Base-by-base conservation (phyloP, 1,284 basidiomycete species). In the Ustilago cynodontis region DNA sequence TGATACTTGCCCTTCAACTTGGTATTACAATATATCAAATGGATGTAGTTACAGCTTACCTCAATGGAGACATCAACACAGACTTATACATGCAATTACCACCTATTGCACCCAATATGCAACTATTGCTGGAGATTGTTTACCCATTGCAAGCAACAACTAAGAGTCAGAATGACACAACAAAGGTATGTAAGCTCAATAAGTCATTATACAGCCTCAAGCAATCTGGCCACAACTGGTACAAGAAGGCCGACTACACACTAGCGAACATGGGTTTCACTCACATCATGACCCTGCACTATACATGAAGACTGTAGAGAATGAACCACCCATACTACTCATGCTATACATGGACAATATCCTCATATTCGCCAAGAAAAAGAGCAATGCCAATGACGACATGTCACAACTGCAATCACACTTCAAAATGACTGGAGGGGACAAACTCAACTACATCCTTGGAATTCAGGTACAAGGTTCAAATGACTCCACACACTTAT, bases 1-100 rank as follows among this genome's bases (percentile, higher is more conserved):
- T 33, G 31, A 33, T 33, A 33, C 5, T 33, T 11, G 11, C 6
- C 11, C 31, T 33, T 11, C 31, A 11, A 33, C 31, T 33, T n/a
- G n/a, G n/a, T n/a, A n/a, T n/a, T n/a, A n/a, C n/a, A 20, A 53
- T 53, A 8, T 6, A 53, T 5, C 52, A 53, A 20, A 28, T 53
- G 26, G 52, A 53, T 31, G 18, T 53, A n/a, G 31, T 35, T 31
- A 55, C 53, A 13, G 53, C 53, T 4, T 55, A 10, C 37, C 53
- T 55, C 35, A 55, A 55, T 28, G 53, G 53, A 1, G 24, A 26
- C 13, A 9, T 55, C 7, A 26, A 24, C 16, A 22, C 20, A 18
- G 35, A 41, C 24, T 11, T 55, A 3, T 55, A 41, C 24, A 39
- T 55, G 53, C 24, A 28, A 24, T 37, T 18, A 16, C 53, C 53